Conservation (phyloP, 176 grass and related monocot species). For the Triticum dicoccoides region DNA sequence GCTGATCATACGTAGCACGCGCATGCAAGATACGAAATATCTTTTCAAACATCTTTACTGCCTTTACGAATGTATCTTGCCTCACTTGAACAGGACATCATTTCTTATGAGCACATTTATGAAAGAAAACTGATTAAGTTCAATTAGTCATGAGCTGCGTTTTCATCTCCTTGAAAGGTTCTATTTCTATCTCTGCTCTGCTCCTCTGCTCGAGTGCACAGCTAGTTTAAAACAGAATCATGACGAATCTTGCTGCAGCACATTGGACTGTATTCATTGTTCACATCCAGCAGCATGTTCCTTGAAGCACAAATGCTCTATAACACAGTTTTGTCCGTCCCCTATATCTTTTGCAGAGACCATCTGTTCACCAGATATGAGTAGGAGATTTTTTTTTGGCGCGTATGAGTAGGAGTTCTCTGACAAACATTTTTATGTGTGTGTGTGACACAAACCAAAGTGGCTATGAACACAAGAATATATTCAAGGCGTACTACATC, state of each 20-base stretch:
- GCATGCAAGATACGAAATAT: no score
- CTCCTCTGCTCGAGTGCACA: neutral
- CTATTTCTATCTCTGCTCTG: neutral
- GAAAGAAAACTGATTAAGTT: neutral
- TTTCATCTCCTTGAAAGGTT: slow-evolving; percentile 20
- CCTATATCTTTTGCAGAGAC: neutral
- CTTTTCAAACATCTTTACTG: no score
- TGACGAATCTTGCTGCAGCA: neutral
- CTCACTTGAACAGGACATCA: neutral
- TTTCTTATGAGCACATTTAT: neutral
- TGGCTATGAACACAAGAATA: neutral
- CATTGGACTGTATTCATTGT: neutral
- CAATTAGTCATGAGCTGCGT: neutral
- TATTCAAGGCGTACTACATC: neutral
- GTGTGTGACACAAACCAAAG: neutral
- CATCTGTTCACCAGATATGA: neutral
- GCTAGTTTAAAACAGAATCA: neutral
- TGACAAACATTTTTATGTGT: neutral
- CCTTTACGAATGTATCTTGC: no score
- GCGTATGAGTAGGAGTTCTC: neutral
- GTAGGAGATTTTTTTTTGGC: no score
- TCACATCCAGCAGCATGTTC: neutral
- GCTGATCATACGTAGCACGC: neutral
- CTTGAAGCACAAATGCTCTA: neutral
- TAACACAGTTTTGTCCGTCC: neutral